phyloP scores from a whole-genome alignment of 345 rosid genomes.

The Eucalyptus virginea region DNA sequence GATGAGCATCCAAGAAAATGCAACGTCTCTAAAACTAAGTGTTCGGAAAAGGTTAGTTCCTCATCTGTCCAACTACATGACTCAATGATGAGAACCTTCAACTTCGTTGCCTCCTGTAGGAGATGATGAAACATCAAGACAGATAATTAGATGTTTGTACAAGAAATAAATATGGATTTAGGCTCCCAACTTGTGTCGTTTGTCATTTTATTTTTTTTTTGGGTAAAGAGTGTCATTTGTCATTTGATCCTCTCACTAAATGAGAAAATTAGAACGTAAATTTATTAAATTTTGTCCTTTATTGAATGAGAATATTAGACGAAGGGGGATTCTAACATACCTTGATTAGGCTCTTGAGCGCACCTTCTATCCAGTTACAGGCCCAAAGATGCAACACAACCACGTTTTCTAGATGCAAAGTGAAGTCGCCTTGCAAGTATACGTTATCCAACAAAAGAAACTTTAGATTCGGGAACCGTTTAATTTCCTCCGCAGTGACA shows the following conservation, averaged over 20 bases:
- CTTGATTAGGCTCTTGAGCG: background rate
- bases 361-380: rapidly evolving
- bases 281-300: background rate
- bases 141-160: background rate
- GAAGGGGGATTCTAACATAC: background rate
- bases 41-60: background rate
- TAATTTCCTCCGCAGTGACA: background rate
- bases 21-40: background rate
- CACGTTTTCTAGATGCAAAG: background rate
- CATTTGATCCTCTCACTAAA: background rate
- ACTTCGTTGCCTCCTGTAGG: background rate
- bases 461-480: background rate
- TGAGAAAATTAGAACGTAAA: background rate
- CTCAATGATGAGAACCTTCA: background rate
- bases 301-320: background rate
- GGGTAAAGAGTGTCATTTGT: background rate
- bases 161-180: no score
- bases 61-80: rapidly evolving
- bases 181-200: background rate
- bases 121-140: background rate
- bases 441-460: rapidly evolving
- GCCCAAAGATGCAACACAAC: rapidly evolving
- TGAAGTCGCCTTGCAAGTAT: background rate
- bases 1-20: rapidly evolving
- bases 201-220: background rate